A percentile compares a stretch with the other conserved stretches of the same genome.
Conservation (phyloP, 192 early-diverging fungal genomes). For the Rhizoclosmatium sp. region DNA sequence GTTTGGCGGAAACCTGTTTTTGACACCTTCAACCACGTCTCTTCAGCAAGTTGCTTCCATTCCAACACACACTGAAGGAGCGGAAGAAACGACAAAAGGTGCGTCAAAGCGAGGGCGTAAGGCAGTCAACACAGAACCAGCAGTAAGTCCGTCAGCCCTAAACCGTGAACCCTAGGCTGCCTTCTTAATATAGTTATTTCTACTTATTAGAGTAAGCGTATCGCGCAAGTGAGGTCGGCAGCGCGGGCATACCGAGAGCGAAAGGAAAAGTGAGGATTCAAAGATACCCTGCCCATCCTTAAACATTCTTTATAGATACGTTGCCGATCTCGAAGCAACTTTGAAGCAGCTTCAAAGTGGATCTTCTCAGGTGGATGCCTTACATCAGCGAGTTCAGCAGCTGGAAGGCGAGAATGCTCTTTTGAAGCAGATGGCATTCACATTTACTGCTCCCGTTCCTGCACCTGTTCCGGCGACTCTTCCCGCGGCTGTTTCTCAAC, state of each 20-base stretch:
- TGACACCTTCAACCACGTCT: neutral
- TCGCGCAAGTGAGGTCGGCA: neutral
- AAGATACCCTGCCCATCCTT: neutral
- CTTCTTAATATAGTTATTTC: neutral
- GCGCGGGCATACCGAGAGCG: slow-evolving; percentile 28
- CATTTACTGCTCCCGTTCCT: slow-evolving; percentile 1
- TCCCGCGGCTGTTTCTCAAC: neutral
- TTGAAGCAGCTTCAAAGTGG: slow-evolving; percentile 6
- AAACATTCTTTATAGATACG: slow-evolving; percentile 7
- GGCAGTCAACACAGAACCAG: slow-evolving; percentile 5
- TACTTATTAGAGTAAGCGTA: neutral
- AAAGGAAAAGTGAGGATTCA: slow-evolving; percentile 20
- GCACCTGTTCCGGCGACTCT: neutral
- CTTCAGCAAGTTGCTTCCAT: neutral
- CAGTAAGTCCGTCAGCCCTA: neutral
- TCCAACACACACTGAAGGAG: neutral
- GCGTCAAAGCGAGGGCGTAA: slow-evolving; percentile 13
- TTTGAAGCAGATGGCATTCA: slow-evolving; percentile 19
- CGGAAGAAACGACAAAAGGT: neutral
- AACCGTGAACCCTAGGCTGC: too few species aligned
- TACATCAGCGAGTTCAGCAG: neutral
- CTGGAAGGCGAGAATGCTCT: slow-evolving; percentile 22
- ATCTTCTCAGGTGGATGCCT: neutral
- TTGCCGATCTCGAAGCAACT: slow-evolving; percentile 27
- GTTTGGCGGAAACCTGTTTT: neutral